Base-by-base conservation (phyloP, 73 alveolate genomes). In the Paramecium sexaurelia region DNA sequence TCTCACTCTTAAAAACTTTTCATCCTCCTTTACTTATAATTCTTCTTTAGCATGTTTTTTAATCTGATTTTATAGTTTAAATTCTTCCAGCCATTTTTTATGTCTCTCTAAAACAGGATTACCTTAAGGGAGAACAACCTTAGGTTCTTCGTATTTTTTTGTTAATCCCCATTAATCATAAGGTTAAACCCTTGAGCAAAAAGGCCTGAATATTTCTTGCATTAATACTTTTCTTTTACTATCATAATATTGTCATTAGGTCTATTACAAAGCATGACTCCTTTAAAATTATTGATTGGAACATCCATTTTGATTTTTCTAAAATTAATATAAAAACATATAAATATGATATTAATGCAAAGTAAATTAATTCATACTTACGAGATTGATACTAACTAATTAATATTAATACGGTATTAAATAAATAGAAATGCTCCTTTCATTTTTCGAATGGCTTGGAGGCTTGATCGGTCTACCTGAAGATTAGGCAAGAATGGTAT, bases 241-340 rank as follows among this genome's bases (percentile, higher is more conserved):
- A 69, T 36, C 35, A 68, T 51, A 9, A 88, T 96, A 33, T 91
- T 51, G 75, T 96, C 98, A 83, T 95, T 95, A 22, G 98, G 99
- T 8, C 99, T 67, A 94, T 96, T 96, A 91, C 99, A 96, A 33
- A 96, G 96, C 99, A 96, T 96, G 45, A 96, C 99, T 37, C 99
- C 99, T 91, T 96, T 96, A 93, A 95, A 96, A 93, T 96, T 96
- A 51, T 88, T 88, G 47, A 71, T 22, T 13, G 91, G 90, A 17
- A 43, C 83, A 71, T 40, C 91, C 75, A 67, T 67, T 86, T 86
- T 73, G 27, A 73, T 73, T 3, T 3, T 4, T 51, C 32, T 17
- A 17, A 43, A 43, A 43, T 43, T 43, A n/a, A n/a, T 43, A 43
- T 43, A 9, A 43, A 43, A 43, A 43, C 56, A 35, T 10, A 43